These are phyloP conservation scores for Pythium periplocum DNA, from an alignment of 352 stramenopile species.

Conservation along the genomic window DNA sequence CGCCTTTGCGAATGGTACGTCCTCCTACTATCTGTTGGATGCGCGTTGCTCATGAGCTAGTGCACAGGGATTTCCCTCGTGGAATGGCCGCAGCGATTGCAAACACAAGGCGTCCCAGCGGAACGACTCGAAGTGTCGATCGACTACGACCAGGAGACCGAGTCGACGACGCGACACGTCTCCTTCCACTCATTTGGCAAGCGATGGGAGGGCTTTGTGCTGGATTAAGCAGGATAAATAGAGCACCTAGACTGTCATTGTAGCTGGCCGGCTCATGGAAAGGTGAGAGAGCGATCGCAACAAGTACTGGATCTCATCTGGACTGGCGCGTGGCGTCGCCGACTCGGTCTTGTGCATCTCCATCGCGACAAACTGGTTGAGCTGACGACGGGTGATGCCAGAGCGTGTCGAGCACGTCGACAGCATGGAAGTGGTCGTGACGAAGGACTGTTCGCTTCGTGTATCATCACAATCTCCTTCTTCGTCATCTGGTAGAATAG, in stretches of 20 bases:
- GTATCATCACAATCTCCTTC: constrained; percentile 23
- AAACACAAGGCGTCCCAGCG: constrained; percentile 24
- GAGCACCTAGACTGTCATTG: background rate
- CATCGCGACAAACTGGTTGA: constrained; percentile 40
- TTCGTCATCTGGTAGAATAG: constrained; percentile 41
- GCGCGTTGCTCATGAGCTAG: background rate
- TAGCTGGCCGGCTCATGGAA: constrained; percentile 6
- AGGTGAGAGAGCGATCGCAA: constrained; percentile 30
- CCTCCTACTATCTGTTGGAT: background rate
- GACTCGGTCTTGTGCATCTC: constrained; percentile 27
- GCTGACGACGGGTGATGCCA: constrained; percentile 44
- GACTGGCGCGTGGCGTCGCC: constrained; percentile 25
- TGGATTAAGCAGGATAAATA: background rate
- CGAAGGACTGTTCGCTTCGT: constrained; percentile 41
- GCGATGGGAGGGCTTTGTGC: constrained; percentile 29
- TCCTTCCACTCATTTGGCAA: constrained; percentile 32
- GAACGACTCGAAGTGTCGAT: constrained; percentile 60
- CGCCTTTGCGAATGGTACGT: constrained; percentile 45
- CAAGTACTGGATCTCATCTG: constrained; percentile 38
- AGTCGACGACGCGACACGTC: constrained; percentile 28
- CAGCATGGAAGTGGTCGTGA: constrained; percentile 26
- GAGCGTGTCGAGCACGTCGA: constrained; percentile 51
- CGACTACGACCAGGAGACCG: constrained; percentile 39
- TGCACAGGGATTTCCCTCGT: constrained; percentile 50
- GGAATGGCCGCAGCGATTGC: constrained; percentile 72